Percentiles rank a stretch among this genome's conserved stretches.
These are phyloP conservation scores for Mycena galopus DNA, from an alignment of 768 basidiomycete species.

Conservation along the genomic window DNA sequence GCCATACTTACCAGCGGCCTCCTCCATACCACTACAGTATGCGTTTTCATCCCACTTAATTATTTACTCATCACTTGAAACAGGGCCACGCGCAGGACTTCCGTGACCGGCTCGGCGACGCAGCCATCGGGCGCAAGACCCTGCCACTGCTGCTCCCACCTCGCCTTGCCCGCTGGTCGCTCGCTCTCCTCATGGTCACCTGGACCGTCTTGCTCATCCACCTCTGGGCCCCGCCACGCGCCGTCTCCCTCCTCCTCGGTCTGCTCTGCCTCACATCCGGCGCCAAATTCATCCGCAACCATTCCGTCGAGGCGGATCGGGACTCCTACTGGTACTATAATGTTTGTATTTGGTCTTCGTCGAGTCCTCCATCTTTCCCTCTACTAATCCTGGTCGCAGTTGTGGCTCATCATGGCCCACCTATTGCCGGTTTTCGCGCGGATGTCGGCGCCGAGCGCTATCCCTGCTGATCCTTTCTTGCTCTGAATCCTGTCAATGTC, in stretches of 20 bases:
- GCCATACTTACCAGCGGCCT: conserved; percentile 47
- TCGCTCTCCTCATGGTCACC: conserved; percentile 25
- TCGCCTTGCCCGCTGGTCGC: conserved; percentile 39
- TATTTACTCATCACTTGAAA: no score
- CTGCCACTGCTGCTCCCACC: conserved; percentile 39
- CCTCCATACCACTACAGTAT: conserved; percentile 53
- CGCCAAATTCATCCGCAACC: conserved; percentile 33
- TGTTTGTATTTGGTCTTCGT: not conserved
- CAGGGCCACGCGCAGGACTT: conserved; percentile 43
- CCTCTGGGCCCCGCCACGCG: conserved; percentile 36
- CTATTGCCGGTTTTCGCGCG: conserved; percentile 15
- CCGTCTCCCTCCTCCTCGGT: conserved; percentile 15
- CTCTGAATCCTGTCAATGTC: not conserved
- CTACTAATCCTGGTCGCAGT: not conserved
- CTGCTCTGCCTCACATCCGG: conserved; percentile 10
- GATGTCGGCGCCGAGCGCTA: not conserved
- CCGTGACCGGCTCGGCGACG: conserved; percentile 40
- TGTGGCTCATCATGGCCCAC: conserved; percentile 26
- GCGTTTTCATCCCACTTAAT: conserved; percentile 2
- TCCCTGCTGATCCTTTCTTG: not conserved
- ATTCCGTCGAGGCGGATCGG: conserved; percentile 36
- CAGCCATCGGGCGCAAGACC: conserved; percentile 40
- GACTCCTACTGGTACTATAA: conserved; percentile 40
- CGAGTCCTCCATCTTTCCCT: no score
- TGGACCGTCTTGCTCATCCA: conserved; percentile 34